These are phyloP conservation scores for Tetrapisispora fleetii DNA, from an alignment of 805 yeast genomes.

Conservation along the genomic window DNA sequence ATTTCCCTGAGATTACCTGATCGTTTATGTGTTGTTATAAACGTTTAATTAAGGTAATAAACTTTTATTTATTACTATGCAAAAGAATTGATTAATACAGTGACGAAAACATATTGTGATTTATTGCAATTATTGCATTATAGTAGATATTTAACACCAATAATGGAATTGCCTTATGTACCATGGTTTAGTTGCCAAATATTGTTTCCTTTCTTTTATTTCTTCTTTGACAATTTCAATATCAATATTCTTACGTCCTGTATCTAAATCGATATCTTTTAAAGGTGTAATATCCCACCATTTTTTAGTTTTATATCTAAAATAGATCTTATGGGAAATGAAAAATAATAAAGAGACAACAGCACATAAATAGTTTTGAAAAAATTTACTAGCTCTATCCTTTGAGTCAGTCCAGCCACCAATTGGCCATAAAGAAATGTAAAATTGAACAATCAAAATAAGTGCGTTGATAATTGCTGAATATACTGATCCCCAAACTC, in stretches of 20 bases:
- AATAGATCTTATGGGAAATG: constrained; percentile 41
- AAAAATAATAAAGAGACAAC: constrained; percentile 44
- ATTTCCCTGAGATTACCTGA: neutral
- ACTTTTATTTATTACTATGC: neutral
- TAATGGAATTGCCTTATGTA: constrained; percentile 30
- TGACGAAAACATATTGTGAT: neutral
- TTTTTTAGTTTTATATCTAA: constrained; percentile 11
- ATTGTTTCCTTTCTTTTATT: constrained; percentile 34
- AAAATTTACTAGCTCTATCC: constrained; percentile 40
- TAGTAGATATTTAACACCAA: constrained; percentile 30
- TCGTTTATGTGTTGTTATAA: neutral
- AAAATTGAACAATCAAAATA: constrained; percentile 56
- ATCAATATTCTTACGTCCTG: constrained; percentile 44
- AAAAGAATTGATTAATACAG: neutral
- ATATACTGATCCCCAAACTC: constrained; percentile 45
- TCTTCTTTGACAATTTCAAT: constrained; percentile 37
- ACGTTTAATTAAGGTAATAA: neutral
- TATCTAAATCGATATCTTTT: constrained; percentile 41
- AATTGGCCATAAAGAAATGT: constrained; percentile 58
- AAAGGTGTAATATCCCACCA: constrained; percentile 28
- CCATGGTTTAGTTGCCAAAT: constrained; percentile 31
- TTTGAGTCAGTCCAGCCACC: constrained; percentile 27
- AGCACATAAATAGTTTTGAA: constrained; percentile 45
- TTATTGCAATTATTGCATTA: too few species aligned
- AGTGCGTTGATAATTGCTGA: constrained; percentile 43